phyloP scores from a whole-genome alignment of 2,329 filamentous ascomycete species.

The Curvularia verruculosa region DNA sequence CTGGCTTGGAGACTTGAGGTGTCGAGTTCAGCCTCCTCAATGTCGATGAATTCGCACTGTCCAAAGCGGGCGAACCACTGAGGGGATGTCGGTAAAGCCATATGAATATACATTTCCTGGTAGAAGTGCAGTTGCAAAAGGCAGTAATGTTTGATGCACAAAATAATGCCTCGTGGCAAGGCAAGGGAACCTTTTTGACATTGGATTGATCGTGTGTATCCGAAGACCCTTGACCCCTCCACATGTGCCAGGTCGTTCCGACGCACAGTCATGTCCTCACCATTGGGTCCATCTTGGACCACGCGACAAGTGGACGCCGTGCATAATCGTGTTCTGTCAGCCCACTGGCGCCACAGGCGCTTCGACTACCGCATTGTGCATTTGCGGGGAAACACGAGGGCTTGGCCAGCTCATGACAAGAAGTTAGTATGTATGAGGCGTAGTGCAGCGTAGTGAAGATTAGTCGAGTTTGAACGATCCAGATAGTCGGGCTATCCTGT shows the following conservation, averaged over 20 bases:
- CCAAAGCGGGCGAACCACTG: constrained; percentile 28
- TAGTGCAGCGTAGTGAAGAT: constrained; percentile 6
- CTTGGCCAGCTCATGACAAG: constrained; percentile 7
- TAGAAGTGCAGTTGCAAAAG: constrained; percentile 3
- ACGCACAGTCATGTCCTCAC: constrained; percentile 24
- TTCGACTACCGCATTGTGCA: constrained; percentile 18
- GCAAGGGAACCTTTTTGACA: constrained; percentile 19
- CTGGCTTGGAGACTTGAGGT: constrained; percentile 35
- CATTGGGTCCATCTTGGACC: constrained; percentile 18
- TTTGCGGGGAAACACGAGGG: constrained; percentile 17
- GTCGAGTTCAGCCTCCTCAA: constrained; percentile 42
- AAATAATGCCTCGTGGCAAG: constrained; percentile 9
- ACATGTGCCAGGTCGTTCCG: constrained; percentile 19
- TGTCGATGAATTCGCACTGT: constrained; percentile 38
- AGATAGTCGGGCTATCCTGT: constrained; percentile 8
- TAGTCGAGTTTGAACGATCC: constrained; percentile 12
- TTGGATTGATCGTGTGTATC: constrained; percentile 8
- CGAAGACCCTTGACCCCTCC: constrained; percentile 22
- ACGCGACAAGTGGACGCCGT: constrained; percentile 17
- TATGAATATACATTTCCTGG: constrained; percentile 24
- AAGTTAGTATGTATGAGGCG: constrained; percentile 13
- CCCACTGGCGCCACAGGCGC: constrained; percentile 20
- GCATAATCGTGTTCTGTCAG: constrained; percentile 24
- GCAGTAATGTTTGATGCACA: constrained; percentile 2
- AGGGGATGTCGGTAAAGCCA: constrained; percentile 20